Percentiles rank a stretch among this genome's conserved stretches.
Conservation (phyloP, 1,139 yeast species). For the Pichia sp. region DNA sequence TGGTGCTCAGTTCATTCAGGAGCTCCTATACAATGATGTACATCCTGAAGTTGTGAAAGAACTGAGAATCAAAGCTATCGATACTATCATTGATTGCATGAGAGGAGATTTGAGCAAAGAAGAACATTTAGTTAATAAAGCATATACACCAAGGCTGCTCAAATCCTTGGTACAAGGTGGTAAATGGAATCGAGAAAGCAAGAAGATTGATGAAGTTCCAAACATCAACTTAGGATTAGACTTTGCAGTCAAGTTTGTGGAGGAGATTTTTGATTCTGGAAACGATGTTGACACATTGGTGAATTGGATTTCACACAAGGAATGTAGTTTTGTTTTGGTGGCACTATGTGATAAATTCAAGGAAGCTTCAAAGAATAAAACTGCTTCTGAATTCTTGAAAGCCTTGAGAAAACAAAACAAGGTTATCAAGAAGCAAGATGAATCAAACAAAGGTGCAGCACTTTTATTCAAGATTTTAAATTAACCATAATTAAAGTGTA, state of each 20-base stretch:
- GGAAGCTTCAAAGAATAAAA: slow-evolving; percentile 29
- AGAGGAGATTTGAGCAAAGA: slow-evolving; percentile 64
- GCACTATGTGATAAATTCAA: slow-evolving; percentile 50
- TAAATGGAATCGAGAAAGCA: slow-evolving; percentile 59
- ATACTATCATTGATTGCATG: slow-evolving; percentile 48
- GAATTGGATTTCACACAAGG: slow-evolving; percentile 63
- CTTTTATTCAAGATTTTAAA: slow-evolving; percentile 41
- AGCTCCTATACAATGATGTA: slow-evolving; percentile 53
- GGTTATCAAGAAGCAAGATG: slow-evolving; percentile 37
- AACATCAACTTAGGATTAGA: slow-evolving; percentile 50
- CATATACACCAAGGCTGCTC: slow-evolving; percentile 70
- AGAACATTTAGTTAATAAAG: slow-evolving; percentile 61
- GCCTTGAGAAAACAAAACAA: slow-evolving; percentile 49
- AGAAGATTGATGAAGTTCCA: slow-evolving; percentile 39
- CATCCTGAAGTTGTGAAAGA: slow-evolving; percentile 41
- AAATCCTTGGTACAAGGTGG: slow-evolving; percentile 83
- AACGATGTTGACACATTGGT: slow-evolving; percentile 41
- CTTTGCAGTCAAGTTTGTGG: slow-evolving; percentile 50
- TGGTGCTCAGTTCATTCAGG: slow-evolving; percentile 79
- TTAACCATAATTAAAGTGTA: slow-evolving; percentile 1
- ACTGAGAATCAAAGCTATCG: slow-evolving; percentile 46
- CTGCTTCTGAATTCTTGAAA: slow-evolving; percentile 41
- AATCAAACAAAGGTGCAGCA: slow-evolving; percentile 74
- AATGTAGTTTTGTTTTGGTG: slow-evolving; percentile 77
- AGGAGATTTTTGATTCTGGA: slow-evolving; percentile 41